Evolutionary conservation across 192 early-diverging fungal genomes (phyloP).

Genomic region (Umbelopsis sp.): DNA sequence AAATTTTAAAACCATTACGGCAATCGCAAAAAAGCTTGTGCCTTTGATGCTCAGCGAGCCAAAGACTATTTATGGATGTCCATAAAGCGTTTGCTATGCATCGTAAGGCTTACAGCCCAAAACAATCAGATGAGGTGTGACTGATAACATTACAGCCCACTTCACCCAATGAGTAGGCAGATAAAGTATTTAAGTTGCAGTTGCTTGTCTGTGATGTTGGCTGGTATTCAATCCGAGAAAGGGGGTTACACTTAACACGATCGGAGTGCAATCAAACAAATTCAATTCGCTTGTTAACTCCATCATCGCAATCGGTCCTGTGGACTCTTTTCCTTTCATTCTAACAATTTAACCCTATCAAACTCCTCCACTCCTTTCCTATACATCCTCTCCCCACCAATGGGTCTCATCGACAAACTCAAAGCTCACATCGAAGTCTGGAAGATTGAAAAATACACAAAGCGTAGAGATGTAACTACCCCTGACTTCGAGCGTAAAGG

Average conservation of each 20-base stretch:
- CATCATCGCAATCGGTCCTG: neutral
- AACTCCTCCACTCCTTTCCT: neutral
- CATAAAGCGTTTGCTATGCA: too few species aligned
- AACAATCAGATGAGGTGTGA: too few species aligned
- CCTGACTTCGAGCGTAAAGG: conserved; percentile 33
- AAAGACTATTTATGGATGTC: too few species aligned
- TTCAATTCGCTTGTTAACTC: conserved; percentile 1
- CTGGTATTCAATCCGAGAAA: neutral
- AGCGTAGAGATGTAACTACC: conserved; percentile 25
- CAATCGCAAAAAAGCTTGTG: too few species aligned
- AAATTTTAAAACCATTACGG: too few species aligned
- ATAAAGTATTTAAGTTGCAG: too few species aligned
- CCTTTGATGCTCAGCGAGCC: too few species aligned
- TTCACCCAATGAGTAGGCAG: too few species aligned
- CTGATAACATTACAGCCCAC: too few species aligned
- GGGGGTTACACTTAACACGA: neutral
- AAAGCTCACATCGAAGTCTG: conserved; percentile 28
- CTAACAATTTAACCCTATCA: too few species aligned
- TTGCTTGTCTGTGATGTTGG: neutral
- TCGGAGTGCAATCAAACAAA: conserved; percentile 14
- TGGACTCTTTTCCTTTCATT: neutral
- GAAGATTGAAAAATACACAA: conserved; percentile 33
- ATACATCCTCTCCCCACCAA: neutral
- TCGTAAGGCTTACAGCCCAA: too few species aligned
- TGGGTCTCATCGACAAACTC: conserved; percentile 29